phyloP scores from a whole-genome alignment of 768 basidiomycete genomes.

The Naganishia onofrii region DNA sequence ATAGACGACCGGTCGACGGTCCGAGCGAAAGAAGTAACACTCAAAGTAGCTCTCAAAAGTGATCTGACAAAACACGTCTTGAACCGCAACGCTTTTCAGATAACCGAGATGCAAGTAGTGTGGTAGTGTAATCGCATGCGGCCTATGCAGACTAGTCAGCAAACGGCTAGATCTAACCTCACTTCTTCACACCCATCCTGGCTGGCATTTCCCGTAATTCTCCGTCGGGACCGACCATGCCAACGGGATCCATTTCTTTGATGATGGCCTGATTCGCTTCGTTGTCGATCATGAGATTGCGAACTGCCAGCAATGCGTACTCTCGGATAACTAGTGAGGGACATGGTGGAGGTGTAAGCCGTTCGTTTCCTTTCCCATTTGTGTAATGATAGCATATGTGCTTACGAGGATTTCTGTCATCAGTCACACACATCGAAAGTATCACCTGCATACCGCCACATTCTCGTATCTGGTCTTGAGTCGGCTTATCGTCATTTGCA shows the following conservation, averaged over 20 bases:
- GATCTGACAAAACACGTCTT: no score
- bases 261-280: conserved; percentile 76
- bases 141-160: background rate
- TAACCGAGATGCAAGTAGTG: no score
- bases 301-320: conserved; percentile 81
- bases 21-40: no score
- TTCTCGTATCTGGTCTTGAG: conserved; percentile 71
- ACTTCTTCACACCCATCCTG: conserved; percentile 24
- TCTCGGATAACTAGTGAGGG: conserved; percentile 74
- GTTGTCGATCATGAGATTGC: conserved; percentile 74
- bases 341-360: background rate
- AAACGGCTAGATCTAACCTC: background rate
- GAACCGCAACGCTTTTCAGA: no score
- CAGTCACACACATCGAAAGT: conserved; percentile 83
- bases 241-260: conserved; percentile 65
- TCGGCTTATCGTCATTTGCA: conserved; percentile 62
- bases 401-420: conserved; percentile 90
- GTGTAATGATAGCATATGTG: conserved; percentile 35
- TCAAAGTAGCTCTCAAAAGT: no score
- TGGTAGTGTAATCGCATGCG: no score
- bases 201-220: conserved; percentile 50
- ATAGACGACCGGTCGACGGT: no score
- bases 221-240: conserved; percentile 61
- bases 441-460: conserved; percentile 75
- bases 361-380: background rate